A percentile compares a stretch with the other conserved stretches of the same genome.
Conservation (phyloP, 2,329 filamentous ascomycete genomes). For the Fusarium protoensiforme region DNA sequence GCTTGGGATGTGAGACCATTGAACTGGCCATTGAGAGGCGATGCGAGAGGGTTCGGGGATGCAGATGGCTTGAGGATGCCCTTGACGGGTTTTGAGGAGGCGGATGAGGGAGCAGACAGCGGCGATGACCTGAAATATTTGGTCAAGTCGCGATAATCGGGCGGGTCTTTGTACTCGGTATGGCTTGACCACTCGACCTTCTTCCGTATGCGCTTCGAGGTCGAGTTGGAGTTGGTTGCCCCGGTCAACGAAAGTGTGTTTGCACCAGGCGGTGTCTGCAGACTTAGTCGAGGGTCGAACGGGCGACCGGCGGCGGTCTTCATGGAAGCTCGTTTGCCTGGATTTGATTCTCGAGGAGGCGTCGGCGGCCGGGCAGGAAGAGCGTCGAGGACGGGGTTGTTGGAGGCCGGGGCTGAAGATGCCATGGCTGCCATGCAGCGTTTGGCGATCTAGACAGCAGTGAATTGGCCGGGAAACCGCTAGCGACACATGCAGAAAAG, state of each 20-base stretch:
- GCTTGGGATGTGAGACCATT: slow-evolving; percentile 52
- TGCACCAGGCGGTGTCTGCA: slow-evolving; percentile 64
- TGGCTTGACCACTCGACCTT: slow-evolving; percentile 68
- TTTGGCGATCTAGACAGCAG: slow-evolving; percentile 53
- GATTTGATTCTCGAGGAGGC: slow-evolving; percentile 67
- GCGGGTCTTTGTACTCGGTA: slow-evolving; percentile 67
- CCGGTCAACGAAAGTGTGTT: slow-evolving; percentile 57
- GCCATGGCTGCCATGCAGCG: slow-evolving; percentile 55
- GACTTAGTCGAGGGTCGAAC: slow-evolving; percentile 50
- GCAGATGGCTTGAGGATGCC: slow-evolving; percentile 82
- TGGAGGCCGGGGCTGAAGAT: slow-evolving; percentile 53
- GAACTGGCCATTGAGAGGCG: slow-evolving; percentile 55
- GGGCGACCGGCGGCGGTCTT: slow-evolving; percentile 52
- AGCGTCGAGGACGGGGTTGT: slow-evolving; percentile 57
- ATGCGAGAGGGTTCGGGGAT: slow-evolving; percentile 58
- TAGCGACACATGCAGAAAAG: slow-evolving; percentile 37
- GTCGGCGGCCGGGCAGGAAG: slow-evolving; percentile 73
- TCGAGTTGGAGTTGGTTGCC: slow-evolving; percentile 54
- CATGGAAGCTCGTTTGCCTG: slow-evolving; percentile 49
- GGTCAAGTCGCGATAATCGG: slow-evolving; percentile 55
- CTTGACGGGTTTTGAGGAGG: slow-evolving; percentile 61
- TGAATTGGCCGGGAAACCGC: slow-evolving; percentile 40
- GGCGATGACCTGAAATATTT: slow-evolving; percentile 54
- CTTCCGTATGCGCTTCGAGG: slow-evolving; percentile 60
- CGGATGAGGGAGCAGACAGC: slow-evolving; percentile 52